Evolutionary conservation across 208 protist genomes (phyloP).

Genomic region (Acanthamoeba divionensis): DNA sequence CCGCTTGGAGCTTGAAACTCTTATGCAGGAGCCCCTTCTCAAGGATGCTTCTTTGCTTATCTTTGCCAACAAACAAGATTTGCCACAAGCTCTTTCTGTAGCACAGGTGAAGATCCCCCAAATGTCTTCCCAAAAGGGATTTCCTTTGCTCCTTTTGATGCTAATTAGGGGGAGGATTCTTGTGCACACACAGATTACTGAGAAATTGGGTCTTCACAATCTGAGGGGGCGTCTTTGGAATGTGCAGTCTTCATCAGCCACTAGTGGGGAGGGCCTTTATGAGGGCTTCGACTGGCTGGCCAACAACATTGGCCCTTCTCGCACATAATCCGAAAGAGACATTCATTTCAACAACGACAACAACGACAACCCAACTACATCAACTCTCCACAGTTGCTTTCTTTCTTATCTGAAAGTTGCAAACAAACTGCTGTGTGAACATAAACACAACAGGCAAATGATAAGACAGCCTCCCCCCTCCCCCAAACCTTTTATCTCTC

Average conservation of each 20-base stretch:
- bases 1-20: slow-evolving; percentile 74
- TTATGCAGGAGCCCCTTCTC: slow-evolving; percentile 86
- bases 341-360: background rate
- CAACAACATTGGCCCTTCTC: background rate
- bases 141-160: no score
- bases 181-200: slow-evolving; percentile 79
- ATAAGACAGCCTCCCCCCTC: no score
- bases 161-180: no score
- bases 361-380: background rate
- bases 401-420: no score
- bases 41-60: slow-evolving; percentile 78
- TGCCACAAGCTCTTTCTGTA: slow-evolving; percentile 82
- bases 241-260: slow-evolving; percentile 81
- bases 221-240: slow-evolving; percentile 78
- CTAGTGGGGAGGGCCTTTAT: slow-evolving; percentile 62
- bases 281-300: no score
- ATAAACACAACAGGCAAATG: no score
- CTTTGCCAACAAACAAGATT: no score
- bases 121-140: no score
- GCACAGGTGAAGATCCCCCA: slow-evolving; percentile 79
- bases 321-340: background rate
- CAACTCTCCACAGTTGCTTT: background rate
- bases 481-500: no score
- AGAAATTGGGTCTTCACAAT: slow-evolving; percentile 77
- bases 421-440: no score